phyloP scores from a whole-genome alignment of 768 basidiomycete genomes.

The Glaciozyma antarctica region DNA sequence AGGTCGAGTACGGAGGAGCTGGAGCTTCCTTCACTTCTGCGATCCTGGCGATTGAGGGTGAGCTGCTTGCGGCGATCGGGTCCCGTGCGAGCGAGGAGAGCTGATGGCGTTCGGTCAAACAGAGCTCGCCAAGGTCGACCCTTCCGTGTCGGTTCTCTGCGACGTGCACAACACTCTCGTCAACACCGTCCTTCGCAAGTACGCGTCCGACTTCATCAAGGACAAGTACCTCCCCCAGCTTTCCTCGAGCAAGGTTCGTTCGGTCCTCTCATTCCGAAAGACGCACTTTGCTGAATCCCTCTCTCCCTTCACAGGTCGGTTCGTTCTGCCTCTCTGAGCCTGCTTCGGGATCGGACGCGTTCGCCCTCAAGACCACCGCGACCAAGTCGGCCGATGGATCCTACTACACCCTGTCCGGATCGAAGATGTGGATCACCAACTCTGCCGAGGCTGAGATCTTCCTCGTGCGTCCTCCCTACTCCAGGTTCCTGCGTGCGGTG shows the following conservation, averaged over 20 bases:
- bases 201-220: constrained; percentile 74
- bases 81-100: background rate
- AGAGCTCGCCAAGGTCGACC: constrained; percentile 91
- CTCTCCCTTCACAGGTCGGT: constrained; percentile 54
- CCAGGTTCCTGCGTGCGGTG: background rate
- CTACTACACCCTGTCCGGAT: constrained; percentile 82
- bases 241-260: constrained; percentile 58
- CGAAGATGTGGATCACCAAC: constrained; percentile 58
- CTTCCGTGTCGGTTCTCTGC: constrained; percentile 88
- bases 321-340: constrained; percentile 93
- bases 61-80: background rate
- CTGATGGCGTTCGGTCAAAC: background rate
- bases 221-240: constrained; percentile 81
- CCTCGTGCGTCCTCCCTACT: constrained; percentile 25
- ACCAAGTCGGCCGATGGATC: constrained; percentile 63
- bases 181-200: constrained; percentile 81
- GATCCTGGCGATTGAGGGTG: constrained; percentile 78
- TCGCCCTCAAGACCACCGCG: constrained; percentile 88
- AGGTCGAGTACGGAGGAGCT: constrained; percentile 69
- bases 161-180: constrained; percentile 99
- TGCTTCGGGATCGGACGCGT: constrained; percentile 90
- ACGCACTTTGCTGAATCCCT: background rate
- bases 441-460: constrained; percentile 36
- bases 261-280: background rate
- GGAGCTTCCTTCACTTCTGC: constrained; percentile 89